These are phyloP conservation scores for Ephemerocybe angulata DNA, from an alignment of 768 basidiomycete species.

Conservation along the genomic window DNA sequence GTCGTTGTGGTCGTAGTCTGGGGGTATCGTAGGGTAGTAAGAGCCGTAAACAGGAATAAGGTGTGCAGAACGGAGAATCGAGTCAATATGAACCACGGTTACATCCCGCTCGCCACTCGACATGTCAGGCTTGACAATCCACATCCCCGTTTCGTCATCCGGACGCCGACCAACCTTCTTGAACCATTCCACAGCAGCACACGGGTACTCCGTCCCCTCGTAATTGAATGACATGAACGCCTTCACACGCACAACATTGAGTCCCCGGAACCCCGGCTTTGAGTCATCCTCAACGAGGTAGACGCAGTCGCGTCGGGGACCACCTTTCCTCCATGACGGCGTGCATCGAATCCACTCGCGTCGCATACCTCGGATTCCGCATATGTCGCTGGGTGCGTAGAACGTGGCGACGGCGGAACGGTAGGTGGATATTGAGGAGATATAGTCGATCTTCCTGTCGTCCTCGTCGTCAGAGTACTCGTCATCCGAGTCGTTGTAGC, in stretches of 20 bases:
- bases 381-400: conserved; percentile 28
- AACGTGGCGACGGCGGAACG: conserved; percentile 25
- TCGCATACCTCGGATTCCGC: conserved; percentile 26
- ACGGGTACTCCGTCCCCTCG: conserved; percentile 14
- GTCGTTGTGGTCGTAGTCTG: conserved; percentile 17
- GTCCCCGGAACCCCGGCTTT: conserved; percentile 22
- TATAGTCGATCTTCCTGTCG: conserved; percentile 7
- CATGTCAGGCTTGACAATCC: conserved; percentile 18
- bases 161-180: conserved; percentile 15
- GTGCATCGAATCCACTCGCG: conserved; percentile 24
- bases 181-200: conserved; percentile 33
- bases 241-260: conserved; percentile 10
- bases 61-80: conserved; percentile 23
- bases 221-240: conserved; percentile 26
- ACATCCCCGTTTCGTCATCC: conserved; percentile 26
- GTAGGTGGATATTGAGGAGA: conserved; percentile 19
- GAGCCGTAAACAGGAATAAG: conserved; percentile 23
- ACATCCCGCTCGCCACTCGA: neutral
- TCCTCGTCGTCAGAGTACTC: neutral
- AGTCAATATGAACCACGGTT: conserved; percentile 8
- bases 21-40: conserved; percentile 8
- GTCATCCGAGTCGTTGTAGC: conserved; percentile 1
- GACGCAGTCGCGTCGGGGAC: conserved; percentile 23
- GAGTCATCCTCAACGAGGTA: conserved; percentile 22
- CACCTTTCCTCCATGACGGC: conserved; percentile 17